Evolutionary conservation across 106 monocot species (phyloP).

Genomic region (Platanthera guangdongensis): DNA sequence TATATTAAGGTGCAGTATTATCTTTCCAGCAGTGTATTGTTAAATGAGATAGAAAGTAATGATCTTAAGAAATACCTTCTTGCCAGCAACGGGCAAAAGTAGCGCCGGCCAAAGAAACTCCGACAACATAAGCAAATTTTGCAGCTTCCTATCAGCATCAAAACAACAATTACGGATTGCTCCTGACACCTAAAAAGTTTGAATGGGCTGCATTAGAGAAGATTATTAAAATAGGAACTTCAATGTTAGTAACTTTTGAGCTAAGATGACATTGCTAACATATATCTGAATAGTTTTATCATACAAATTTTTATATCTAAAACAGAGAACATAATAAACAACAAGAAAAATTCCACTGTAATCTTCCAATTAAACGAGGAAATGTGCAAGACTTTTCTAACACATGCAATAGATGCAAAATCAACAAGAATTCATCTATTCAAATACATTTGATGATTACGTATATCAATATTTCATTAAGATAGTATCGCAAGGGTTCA

Average conservation of each 20-base stretch:
- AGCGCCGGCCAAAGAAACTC: conserved; percentile 98
- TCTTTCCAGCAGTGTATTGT: neutral
- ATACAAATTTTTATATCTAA: neutral
- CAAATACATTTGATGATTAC: neutral
- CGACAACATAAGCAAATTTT: conserved; percentile 70
- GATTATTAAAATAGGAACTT: neutral
- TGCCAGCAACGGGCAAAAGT: conserved; percentile 91
- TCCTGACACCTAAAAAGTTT: conserved; percentile 54
- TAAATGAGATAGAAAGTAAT: neutral
- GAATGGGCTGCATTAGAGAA: neutral
- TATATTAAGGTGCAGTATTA: neutral
- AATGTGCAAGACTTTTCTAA: neutral
- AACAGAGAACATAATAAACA: neutral
- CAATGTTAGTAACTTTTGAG: neutral
- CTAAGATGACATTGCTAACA: neutral
- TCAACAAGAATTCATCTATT: neutral
- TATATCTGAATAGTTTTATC: neutral
- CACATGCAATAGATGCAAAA: neutral
- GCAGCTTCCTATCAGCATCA: conserved; percentile 82
- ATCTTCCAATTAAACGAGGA: neutral
- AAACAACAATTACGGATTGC: conserved; percentile 95
- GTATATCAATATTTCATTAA: neutral
- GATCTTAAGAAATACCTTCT: conserved; percentile 40
- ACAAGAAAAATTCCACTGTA: neutral
- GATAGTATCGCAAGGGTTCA: neutral